Percentiles rank a stretch among this genome's conserved stretches.
Evolutionary conservation across 169 alveolate genomes (phyloP).

Genomic region (Plasmodium knowlesi): DNA sequence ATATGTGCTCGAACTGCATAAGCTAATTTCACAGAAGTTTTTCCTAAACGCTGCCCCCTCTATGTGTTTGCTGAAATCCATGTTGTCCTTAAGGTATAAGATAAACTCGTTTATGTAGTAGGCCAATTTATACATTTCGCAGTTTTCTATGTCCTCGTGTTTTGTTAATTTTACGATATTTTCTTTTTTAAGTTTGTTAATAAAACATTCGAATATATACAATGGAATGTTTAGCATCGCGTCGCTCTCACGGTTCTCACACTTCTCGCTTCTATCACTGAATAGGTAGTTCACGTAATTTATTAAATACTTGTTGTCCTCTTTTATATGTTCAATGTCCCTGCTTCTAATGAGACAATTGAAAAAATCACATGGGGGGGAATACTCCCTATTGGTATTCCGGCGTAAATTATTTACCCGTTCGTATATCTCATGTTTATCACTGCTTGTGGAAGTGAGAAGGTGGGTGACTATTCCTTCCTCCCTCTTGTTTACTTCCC

Average conservation of each 20-base stretch:
- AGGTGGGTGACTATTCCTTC: background rate
- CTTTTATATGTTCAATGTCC: constrained; percentile 28
- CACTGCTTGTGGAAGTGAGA: background rate
- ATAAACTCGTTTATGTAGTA: constrained; percentile 67
- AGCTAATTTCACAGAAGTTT: constrained; percentile 22
- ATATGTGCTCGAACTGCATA: constrained; percentile 32
- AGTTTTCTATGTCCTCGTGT: constrained; percentile 62
- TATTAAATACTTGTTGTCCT: constrained; percentile 10
- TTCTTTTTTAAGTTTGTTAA: constrained; percentile 59
- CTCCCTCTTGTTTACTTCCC: background rate
- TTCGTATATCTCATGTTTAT: background rate
- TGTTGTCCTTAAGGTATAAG: constrained; percentile 62
- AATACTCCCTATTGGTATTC: background rate
- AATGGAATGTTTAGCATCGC: constrained; percentile 34
- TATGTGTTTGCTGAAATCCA: constrained; percentile 8
- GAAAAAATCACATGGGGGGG: constrained; percentile 20
- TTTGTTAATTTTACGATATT: constrained; percentile 31
- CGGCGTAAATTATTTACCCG: background rate
- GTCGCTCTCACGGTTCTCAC: background rate
- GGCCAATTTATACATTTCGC: constrained; percentile 70
- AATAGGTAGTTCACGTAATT: constrained; percentile 47
- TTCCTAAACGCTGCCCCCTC: background rate
- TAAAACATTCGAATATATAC: constrained; percentile 64
- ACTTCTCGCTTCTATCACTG: background rate
- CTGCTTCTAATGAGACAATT: background rate